These are phyloP conservation scores for Dalbergia cochinchinensis DNA, from an alignment of 306 rosid species.

Conservation along the genomic window DNA sequence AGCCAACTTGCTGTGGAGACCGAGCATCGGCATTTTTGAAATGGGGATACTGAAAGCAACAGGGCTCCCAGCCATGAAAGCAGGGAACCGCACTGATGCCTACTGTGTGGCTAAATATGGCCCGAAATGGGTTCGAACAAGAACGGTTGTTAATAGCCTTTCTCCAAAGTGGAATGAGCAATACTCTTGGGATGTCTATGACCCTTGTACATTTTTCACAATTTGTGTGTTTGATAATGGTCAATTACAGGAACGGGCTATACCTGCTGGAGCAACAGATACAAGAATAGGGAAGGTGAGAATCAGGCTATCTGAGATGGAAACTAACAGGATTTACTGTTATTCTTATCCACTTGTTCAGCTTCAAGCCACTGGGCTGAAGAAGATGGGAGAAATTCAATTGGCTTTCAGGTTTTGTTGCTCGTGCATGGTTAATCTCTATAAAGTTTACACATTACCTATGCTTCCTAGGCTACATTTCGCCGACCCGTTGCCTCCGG, in stretches of 20 bases:
- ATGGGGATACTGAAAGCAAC: conserved; percentile 58
- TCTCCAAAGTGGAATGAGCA: conserved; percentile 53
- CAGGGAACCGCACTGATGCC: conserved; percentile 43
- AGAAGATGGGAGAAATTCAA: conserved; percentile 53
- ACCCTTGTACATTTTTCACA: conserved; percentile 48
- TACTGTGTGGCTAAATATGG: conserved; percentile 61
- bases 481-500: conserved; percentile 23
- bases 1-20: conserved; percentile 31
- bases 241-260: conserved; percentile 33
- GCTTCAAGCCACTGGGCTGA: conserved; percentile 52
- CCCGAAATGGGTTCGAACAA: conserved; percentile 49
- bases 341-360: conserved; percentile 47
- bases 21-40: conserved; percentile 56
- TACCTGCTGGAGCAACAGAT: conserved; percentile 31
- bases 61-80: conserved; percentile 55
- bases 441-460: conserved; percentile 37
- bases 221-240: conserved; percentile 48
- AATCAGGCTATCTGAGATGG: conserved; percentile 42
- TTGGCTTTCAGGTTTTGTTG: conserved; percentile 48
- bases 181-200: conserved; percentile 53
- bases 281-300: conserved; percentile 53
- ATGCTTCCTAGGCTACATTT: conserved; percentile 44
- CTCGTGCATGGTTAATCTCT: background rate
- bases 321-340: conserved; percentile 1
- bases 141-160: conserved; percentile 50